A percentile compares a stretch with the other conserved stretches of the same genome.
Evolutionary conservation across 208 protist genomes (phyloP).

Genomic region (Trypanosoma mega): DNA sequence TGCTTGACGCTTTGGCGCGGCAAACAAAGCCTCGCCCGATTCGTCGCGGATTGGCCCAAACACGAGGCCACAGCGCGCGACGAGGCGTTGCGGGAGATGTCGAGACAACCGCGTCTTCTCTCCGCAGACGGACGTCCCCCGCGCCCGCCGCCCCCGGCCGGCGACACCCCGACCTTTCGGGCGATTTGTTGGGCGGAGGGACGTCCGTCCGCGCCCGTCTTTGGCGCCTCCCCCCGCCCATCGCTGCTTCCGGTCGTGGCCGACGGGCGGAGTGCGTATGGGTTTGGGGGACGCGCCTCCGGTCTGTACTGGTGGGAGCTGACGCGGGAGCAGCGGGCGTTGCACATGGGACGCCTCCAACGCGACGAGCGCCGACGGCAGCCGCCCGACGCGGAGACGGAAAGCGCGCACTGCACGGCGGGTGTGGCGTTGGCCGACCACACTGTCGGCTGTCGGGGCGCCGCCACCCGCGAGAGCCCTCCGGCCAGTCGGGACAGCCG

Average conservation of each 20-base stretch:
- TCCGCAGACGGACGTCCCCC: background rate
- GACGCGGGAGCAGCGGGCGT: slow-evolving; percentile 46
- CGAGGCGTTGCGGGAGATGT: slow-evolving; percentile 48
- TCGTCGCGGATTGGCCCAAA: slow-evolving; percentile 28
- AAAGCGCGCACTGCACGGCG: slow-evolving; percentile 17
- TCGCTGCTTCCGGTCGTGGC: background rate
- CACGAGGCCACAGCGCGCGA: slow-evolving; percentile 26
- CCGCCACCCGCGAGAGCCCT: too few species aligned
- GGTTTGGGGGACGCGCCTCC: too few species aligned
- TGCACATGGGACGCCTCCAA: slow-evolving; percentile 40
- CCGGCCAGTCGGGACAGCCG: too few species aligned
- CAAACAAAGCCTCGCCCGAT: slow-evolving; percentile 63
- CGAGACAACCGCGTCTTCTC: slow-evolving; percentile 60
- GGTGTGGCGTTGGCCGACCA: too few species aligned
- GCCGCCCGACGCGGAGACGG: background rate
- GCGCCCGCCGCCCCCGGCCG: background rate
- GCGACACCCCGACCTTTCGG: too few species aligned
- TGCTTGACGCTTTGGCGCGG: slow-evolving; percentile 55
- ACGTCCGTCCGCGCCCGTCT: too few species aligned
- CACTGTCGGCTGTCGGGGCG: too few species aligned
- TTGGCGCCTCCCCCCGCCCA: slow-evolving; percentile 7
- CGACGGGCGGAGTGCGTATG: background rate
- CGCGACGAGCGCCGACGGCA: background rate
- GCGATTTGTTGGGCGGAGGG: too few species aligned
- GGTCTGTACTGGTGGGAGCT: slow-evolving; percentile 70